Conservation (phyloP, 345 rosid genomes). For the Melastoma malabathricum region DNA sequence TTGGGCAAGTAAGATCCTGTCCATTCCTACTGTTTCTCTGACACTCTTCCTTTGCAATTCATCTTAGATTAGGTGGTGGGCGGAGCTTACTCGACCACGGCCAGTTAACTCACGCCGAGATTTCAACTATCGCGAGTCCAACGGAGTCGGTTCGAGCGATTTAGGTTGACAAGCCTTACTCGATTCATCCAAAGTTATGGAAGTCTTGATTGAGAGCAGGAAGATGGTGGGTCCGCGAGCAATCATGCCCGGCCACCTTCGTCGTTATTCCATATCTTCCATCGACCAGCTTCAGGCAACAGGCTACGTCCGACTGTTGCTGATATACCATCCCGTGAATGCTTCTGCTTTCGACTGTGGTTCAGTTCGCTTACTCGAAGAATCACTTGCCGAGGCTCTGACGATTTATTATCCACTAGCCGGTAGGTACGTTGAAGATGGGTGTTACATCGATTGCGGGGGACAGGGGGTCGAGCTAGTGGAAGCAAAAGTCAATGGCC, state of each 20-base stretch:
- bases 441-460: conserved; percentile 8
- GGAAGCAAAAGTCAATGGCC: conserved; percentile 9
- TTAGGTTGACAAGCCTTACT: too few relatives aligned
- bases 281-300: conserved; percentile 29
- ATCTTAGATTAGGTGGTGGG: too few relatives aligned
- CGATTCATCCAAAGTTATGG: conserved; percentile 5
- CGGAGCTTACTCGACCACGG: too few relatives aligned
- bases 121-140: too few relatives aligned
- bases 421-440: conserved; percentile 8
- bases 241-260: conserved; percentile 25
- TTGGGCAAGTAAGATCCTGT: too few relatives aligned
- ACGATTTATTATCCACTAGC: conserved; percentile 17
- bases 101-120: too few relatives aligned
- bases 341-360: neutral
- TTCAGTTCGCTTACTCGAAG: conserved; percentile 17
- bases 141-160: too few relatives aligned
- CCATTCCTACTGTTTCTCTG: too few relatives aligned
- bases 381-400: conserved; percentile 15
- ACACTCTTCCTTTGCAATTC: too few relatives aligned
- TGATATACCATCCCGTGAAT: neutral
- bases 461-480: conserved; percentile 19
- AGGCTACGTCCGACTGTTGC: conserved; percentile 1
- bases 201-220: conserved; percentile 16
- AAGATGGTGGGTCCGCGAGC: conserved; percentile 29
- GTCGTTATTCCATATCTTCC: conserved; percentile 18